These are phyloP conservation scores for Osmanthus fragrans DNA, from an alignment of 257 asterid genomes.

Conservation along the genomic window DNA sequence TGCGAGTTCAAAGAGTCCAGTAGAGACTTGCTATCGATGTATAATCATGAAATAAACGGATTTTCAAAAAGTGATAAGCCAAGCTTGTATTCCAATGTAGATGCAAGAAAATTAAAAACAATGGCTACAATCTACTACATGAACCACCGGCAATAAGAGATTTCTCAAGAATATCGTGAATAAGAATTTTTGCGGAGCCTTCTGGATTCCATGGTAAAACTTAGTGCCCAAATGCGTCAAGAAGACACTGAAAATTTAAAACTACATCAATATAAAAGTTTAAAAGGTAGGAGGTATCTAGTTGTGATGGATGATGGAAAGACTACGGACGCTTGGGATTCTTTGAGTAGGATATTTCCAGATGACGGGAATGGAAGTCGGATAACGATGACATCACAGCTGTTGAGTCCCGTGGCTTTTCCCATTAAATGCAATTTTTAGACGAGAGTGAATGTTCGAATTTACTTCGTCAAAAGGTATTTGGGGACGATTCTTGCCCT, in stretches of 20 bases:
- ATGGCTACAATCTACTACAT: too few species aligned
- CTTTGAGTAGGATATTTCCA: conserved; percentile 1
- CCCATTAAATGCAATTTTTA: conserved; percentile 7
- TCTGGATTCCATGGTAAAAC: not conserved
- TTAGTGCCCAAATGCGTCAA: not conserved
- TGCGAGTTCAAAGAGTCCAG: too few species aligned
- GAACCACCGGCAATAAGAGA: not conserved
- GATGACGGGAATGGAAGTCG: conserved; percentile 20
- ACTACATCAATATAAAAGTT: conserved; percentile 6
- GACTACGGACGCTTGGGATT: conserved; percentile 8
- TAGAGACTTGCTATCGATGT: too few species aligned
- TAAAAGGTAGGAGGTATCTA: conserved; percentile 14
- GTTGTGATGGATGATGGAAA: conserved; percentile 21
- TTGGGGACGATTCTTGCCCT: conserved; percentile 12
- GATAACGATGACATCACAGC: conserved; percentile 16
- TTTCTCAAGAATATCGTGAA: not conserved
- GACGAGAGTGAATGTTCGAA: conserved; percentile 6
- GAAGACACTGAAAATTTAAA: not conserved
- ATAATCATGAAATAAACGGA: too few species aligned
- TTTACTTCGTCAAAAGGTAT: conserved; percentile 14
- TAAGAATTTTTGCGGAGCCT: too few species aligned
- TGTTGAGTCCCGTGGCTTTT: not conserved
- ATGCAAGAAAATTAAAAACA: too few species aligned
- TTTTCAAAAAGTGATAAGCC: too few species aligned
- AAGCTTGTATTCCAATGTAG: too few species aligned